phyloP scores from a whole-genome alignment of 1,139 yeast genomes.

The Yamadazyma aaseri region DNA sequence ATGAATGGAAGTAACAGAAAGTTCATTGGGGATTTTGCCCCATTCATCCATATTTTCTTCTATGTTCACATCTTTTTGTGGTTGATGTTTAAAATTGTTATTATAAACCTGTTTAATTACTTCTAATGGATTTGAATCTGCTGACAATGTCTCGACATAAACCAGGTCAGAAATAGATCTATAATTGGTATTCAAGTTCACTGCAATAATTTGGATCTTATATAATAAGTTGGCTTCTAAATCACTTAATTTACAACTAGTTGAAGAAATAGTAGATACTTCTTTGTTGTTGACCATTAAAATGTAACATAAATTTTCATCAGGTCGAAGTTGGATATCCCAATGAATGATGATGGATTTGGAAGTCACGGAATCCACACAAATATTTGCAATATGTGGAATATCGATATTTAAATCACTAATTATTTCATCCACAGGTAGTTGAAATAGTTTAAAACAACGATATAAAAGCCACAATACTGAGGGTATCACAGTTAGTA shows the following conservation, averaged over 20 bases:
- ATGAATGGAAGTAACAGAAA: constrained; percentile 4
- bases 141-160: constrained; percentile 16
- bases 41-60: background rate
- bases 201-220: constrained; percentile 40
- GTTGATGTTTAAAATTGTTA: constrained; percentile 1
- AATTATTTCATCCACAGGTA: constrained; percentile 37
- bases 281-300: constrained; percentile 38
- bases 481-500: constrained; percentile 44
- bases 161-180: constrained; percentile 36
- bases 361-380: constrained; percentile 36
- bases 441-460: constrained; percentile 32
- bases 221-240: constrained; percentile 29
- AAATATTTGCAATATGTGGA: constrained; percentile 41
- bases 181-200: constrained; percentile 37
- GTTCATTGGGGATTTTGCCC: constrained; percentile 4
- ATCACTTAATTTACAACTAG: constrained; percentile 38
- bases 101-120: constrained; percentile 5
- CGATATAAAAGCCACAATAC: constrained; percentile 43
- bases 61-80: background rate
- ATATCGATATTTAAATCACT: constrained; percentile 40
- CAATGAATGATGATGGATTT: constrained; percentile 40
- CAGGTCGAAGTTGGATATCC: constrained; percentile 35
- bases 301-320: constrained; percentile 36
- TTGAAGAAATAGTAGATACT: constrained; percentile 38
- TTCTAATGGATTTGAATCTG: constrained; percentile 2